A percentile compares a stretch with the other conserved stretches of the same genome.
Evolutionary conservation across 352 stramenopile species (phyloP).

Genomic region (Pythium oligandrum): DNA sequence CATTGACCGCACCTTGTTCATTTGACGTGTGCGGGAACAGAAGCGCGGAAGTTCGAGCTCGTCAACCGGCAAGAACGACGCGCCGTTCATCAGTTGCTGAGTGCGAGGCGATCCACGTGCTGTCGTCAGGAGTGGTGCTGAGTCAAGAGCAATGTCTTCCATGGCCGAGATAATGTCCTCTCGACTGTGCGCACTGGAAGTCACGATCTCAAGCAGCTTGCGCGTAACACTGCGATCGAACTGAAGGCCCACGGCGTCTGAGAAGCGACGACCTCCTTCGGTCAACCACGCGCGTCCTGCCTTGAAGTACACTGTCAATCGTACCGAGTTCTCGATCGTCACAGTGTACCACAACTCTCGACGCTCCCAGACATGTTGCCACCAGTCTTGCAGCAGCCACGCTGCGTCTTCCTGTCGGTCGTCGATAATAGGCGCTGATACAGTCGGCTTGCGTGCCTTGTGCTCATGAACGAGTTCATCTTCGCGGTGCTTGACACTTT

Average conservation of each 20-base stretch:
- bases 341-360: no score
- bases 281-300: conserved; percentile 35
- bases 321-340: no score
- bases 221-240: conserved; percentile 39
- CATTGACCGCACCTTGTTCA: conserved; percentile 43
- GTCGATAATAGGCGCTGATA: no score
- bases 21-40: conserved; percentile 28
- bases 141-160: conserved; percentile 29
- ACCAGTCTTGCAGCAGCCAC: no score
- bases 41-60: conserved; percentile 50
- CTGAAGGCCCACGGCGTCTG: conserved; percentile 17
- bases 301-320: no score
- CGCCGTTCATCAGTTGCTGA: not conserved
- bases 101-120: conserved; percentile 16
- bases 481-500: conserved; percentile 8
- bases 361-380: no score
- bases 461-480: conserved; percentile 9
- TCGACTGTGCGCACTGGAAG: conserved; percentile 2
- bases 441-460: not conserved
- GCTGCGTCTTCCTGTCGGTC: no score
- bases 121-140: conserved; percentile 22
- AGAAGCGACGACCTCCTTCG: no score
- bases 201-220: conserved; percentile 36
- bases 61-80: conserved; percentile 12
- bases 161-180: conserved; percentile 26